Base-by-base conservation (phyloP, 2,329 filamentous ascomycete genomes). In the Aureobasidium mangrovei region DNA sequence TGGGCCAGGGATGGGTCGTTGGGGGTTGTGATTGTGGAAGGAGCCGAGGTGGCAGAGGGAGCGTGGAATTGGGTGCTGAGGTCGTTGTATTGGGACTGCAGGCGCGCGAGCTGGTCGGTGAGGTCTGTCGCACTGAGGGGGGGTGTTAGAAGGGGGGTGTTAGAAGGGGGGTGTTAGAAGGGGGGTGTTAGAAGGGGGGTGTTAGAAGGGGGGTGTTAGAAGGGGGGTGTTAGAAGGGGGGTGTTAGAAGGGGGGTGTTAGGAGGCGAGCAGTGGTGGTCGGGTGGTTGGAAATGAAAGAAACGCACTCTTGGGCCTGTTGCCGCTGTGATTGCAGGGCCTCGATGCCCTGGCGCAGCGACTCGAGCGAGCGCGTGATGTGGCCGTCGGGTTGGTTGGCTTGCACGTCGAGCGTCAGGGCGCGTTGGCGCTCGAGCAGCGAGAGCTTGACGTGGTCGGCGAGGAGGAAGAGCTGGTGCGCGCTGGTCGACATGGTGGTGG, bases 361-460 rank as follows among this genome's bases (percentile, higher is more conserved):
- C 56, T 95, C 88, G 49, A 98, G 76, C 2, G 91, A 96, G 51
- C 88, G 82, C 12, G 87, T 86, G 61, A 97, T 91, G 69, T 95
- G 87, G 39, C 86, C 85, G 72, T 96, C 90, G 70, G 95, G 88
- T 24, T 83, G 66, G 41, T 86, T 86, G 48, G 82, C 82, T 56
- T 89, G 82, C 54, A 95, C 80, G 61, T 89, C 84, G 42, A 95
- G 79, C 10, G 83, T 86, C 63, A 88, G 82, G 46, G 91, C 89
- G 56, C 91, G 84, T 72, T 95, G 85, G 56, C 91, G 84, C 74
- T 97, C 93, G 28, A 97, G 83, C 12, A 98, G 79, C 10, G 91
- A 95, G 58, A 97, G 82, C 73, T 97, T 96, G 77, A 97, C 88
- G 72, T 97, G 91, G 73, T 98, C 93, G 65, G 91, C 89, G 56